Conservation (phyloP, 768 basidiomycete species). For the Tylopilus sp. region DNA sequence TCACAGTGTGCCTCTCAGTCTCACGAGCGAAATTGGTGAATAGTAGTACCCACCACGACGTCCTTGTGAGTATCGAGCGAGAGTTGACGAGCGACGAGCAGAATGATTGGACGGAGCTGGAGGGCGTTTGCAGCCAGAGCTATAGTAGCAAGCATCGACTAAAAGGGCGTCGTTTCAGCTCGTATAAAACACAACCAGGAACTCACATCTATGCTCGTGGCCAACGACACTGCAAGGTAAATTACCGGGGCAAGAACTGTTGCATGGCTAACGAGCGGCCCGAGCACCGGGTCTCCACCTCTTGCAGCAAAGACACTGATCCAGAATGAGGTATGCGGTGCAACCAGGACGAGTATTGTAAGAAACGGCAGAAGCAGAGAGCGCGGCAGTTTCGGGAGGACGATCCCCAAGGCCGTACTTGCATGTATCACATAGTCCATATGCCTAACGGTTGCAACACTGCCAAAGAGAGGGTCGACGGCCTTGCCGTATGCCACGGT, state of each 20-base stretch:
- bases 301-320: slow-evolving; percentile 57
- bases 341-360: slow-evolving; percentile 39
- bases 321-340: slow-evolving; percentile 69
- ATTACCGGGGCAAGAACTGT: slow-evolving; percentile 55
- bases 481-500: slow-evolving; percentile 61
- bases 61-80: slow-evolving; percentile 20
- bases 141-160: slow-evolving; percentile 25
- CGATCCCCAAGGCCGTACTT: slow-evolving; percentile 33
- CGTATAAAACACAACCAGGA: neutral
- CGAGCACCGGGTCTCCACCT: slow-evolving; percentile 47
- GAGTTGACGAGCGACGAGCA: slow-evolving; percentile 10
- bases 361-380: slow-evolving; percentile 29
- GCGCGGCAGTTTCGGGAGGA: slow-evolving; percentile 28
- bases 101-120: slow-evolving; percentile 24
- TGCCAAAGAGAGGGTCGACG: slow-evolving; percentile 68
- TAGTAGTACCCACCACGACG: slow-evolving; percentile 16
- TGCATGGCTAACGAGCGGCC: slow-evolving; percentile 58
- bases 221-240: slow-evolving; percentile 46
- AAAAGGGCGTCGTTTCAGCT: neutral
- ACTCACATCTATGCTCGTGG: slow-evolving; percentile 41
- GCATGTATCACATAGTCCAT: slow-evolving; percentile 41
- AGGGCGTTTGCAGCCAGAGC: slow-evolving; percentile 25
- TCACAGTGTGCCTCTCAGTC: slow-evolving; percentile 2
- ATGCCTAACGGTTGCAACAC: slow-evolving; percentile 49
- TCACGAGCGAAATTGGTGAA: neutral